A percentile compares a stretch with the other conserved stretches of the same genome.
phyloP scores from a whole-genome alignment of 306 rosid genomes.

The Nissolia schottii region DNA sequence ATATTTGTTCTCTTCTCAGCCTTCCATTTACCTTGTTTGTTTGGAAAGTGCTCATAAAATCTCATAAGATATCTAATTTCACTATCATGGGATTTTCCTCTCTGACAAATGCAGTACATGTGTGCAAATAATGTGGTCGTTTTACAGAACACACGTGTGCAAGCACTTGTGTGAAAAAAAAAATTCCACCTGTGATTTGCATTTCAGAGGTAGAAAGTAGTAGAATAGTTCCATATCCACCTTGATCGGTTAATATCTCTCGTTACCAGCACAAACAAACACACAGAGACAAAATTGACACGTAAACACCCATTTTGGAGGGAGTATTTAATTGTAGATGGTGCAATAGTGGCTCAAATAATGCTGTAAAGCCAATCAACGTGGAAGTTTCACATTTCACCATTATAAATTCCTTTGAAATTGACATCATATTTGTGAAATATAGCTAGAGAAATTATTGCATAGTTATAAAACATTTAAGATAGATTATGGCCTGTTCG shows the following conservation, averaged over 20 bases:
- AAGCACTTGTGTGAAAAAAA: conserved; percentile 14
- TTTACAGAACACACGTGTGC: not conserved
- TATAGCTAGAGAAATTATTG: not conserved
- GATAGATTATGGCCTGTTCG: no score
- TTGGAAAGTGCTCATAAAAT: not conserved
- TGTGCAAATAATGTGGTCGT: not conserved
- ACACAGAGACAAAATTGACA: conserved; percentile 9
- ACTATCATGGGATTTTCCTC: not conserved
- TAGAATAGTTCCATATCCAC: conserved; percentile 37
- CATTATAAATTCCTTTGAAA: not conserved
- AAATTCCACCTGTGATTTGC: conserved; percentile 22
- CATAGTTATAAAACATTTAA: no score
- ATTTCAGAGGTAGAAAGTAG: not conserved
- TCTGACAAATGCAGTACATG: not conserved
- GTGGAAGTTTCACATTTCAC: conserved; percentile 15
- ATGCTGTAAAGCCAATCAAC: not conserved
- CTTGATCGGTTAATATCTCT: conserved; percentile 28
- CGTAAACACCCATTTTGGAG: conserved; percentile 8
- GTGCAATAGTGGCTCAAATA: conserved; percentile 19
- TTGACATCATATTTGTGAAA: conserved; percentile 5
- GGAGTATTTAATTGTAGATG: conserved; percentile 16
- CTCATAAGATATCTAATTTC: not conserved
- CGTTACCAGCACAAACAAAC: not conserved
- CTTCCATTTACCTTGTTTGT: not conserved
- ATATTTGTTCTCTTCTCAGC: not conserved